Evolutionary conservation across 2,329 filamentous ascomycete genomes (phyloP).

Genomic region (Aspergillus melleus): DNA sequence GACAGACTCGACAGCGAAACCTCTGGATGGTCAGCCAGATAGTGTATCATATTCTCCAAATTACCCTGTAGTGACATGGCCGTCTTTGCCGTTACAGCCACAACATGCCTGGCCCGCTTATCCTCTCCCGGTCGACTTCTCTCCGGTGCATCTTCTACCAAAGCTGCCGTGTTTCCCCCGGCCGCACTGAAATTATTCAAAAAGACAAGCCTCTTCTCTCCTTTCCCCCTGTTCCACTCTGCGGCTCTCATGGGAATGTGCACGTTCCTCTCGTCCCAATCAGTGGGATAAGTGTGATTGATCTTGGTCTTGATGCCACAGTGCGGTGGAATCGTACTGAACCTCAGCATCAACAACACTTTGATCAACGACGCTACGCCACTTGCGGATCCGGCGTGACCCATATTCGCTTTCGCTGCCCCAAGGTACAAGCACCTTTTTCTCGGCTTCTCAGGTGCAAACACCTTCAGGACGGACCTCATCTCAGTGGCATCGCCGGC

Average conservation of each 20-base stretch:
- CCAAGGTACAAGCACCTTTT: slow-evolving; percentile 57
- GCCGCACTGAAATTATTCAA: slow-evolving; percentile 72
- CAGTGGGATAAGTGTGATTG: slow-evolving; percentile 48
- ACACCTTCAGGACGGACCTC: slow-evolving; percentile 68
- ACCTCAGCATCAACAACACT: slow-evolving; percentile 39
- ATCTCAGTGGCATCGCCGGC: slow-evolving; percentile 79
- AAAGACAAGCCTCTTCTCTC: slow-evolving; percentile 42
- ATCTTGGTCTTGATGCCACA: slow-evolving; percentile 43
- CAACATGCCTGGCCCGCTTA: slow-evolving; percentile 57
- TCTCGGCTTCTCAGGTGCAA: slow-evolving; percentile 52
- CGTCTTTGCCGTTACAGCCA: slow-evolving; percentile 56
- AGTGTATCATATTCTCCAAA: slow-evolving; percentile 55
- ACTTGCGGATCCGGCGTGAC: slow-evolving; percentile 63
- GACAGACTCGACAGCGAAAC: slow-evolving; percentile 49
- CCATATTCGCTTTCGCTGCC: slow-evolving; percentile 64
- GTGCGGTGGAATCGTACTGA: slow-evolving; percentile 34
- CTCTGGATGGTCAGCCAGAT: slow-evolving; percentile 53
- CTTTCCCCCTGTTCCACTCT: slow-evolving; percentile 33
- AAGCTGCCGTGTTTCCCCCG: slow-evolving; percentile 68
- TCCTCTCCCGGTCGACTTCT: slow-evolving; percentile 40
- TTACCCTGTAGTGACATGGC: slow-evolving; percentile 53
- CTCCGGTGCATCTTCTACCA: slow-evolving; percentile 62
- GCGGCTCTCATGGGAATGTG: slow-evolving; percentile 49
- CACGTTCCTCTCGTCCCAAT: slow-evolving; percentile 45
- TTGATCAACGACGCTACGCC: slow-evolving; percentile 47